Base-by-base conservation (phyloP, 176 grass and related monocot genomes). In the Triticum urartu region DNA sequence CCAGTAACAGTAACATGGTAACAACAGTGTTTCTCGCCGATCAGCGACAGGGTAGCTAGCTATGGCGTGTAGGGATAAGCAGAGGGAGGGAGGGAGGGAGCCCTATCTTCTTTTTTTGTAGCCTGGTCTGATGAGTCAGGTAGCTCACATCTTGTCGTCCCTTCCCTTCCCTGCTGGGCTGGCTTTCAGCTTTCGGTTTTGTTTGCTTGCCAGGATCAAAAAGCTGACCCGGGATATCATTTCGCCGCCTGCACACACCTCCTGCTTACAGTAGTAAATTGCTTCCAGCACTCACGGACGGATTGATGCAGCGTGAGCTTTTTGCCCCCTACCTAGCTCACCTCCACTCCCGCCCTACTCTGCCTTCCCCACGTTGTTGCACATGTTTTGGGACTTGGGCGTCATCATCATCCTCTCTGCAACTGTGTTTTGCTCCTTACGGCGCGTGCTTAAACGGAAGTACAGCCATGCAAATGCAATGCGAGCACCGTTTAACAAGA, bases 151-250 rank as follows among this genome's bases (percentile, higher is more conserved):
- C 84, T 83, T 67, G 88, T 63, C 73, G 73, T 77, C 73, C 81
- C 82, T 78, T 8, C 26, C 7, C 70, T 75, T 67, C 33, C 64
- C 17, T 18, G 25, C 18, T 6, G 17, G 45, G 52, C 47, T 14
- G 59, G 21, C 36, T 39, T 50, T 64, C 75, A 63, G 81, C 89
- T 91, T 88, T 85, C 69, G 86, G 50, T 88, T 88, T 85, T 91
- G 89, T 91, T 91, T 81, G 61, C 81, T 91, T 88, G 81, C 80
- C 81, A 42, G 59, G 76, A 84, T 75, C 77, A 80, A 87, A 91
- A 87, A 30, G 89, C 89, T 91, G 81, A 75, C 72, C 81, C 12
- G 18, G 15, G n/a, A 22, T 39, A 91, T 88, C 89, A 85, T 91
- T 84, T 85, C 86, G 22, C 71, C 89, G 33, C 81, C 69, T 52